Percentiles rank a stretch among this genome's conserved stretches.
Conservation (phyloP, 2,329 filamentous ascomycete genomes). For the Talaromyces sp. region DNA sequence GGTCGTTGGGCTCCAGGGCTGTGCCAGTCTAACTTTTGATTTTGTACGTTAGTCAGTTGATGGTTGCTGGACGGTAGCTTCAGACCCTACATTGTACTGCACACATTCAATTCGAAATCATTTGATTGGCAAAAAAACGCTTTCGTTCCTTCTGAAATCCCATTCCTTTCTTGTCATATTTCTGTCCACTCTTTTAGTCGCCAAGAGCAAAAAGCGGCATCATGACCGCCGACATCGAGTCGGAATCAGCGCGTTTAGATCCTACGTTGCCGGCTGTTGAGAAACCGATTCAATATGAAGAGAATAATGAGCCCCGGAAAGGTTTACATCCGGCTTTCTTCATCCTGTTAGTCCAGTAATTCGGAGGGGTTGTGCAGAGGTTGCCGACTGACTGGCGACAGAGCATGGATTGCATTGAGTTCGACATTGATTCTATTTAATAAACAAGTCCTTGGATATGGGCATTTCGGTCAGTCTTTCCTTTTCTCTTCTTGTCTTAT, state of each 20-base stretch:
- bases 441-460: slow-evolving; percentile 91
- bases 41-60: not conserved
- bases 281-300: slow-evolving; percentile 44
- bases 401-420: slow-evolving; percentile 86
- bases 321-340: slow-evolving; percentile 77
- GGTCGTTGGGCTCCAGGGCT: not conserved
- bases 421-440: slow-evolving; percentile 97
- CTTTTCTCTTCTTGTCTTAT: too few relatives aligned
- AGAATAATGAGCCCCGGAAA: slow-evolving; percentile 62
- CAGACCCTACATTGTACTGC: not conserved
- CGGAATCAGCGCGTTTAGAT: slow-evolving; percentile 21
- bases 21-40: not conserved
- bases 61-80: not conserved
- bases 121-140: not conserved
- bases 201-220: not conserved
- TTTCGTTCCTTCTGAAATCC: not conserved
- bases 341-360: slow-evolving; percentile 54
- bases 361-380: not conserved
- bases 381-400: slow-evolving; percentile 37
- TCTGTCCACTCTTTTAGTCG: not conserved
- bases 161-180: not conserved
- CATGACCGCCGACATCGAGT: slow-evolving; percentile 12
- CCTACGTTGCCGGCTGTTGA: slow-evolving; percentile 74
- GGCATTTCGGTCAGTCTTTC: slow-evolving; percentile 72
- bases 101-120: not conserved